These are phyloP conservation scores for Blastobotrys terrestris DNA, from an alignment of 805 yeast genomes.

Conservation along the genomic window DNA sequence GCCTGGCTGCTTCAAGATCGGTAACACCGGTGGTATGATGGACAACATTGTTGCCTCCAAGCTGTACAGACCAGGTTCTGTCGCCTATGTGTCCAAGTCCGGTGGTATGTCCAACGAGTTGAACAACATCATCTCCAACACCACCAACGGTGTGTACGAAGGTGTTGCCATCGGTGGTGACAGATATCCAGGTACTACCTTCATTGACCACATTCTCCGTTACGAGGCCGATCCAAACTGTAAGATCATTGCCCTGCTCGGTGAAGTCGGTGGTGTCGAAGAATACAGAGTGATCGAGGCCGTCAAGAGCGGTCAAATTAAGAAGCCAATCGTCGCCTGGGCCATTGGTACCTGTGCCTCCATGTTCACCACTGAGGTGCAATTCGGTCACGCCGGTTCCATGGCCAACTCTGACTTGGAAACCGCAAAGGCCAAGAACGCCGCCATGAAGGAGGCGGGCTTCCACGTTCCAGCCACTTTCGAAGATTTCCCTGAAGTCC, in stretches of 20 bases:
- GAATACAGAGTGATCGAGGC: constrained; percentile 68
- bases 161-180: constrained; percentile 72
- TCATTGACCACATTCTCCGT: constrained; percentile 61
- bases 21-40: constrained; percentile 47
- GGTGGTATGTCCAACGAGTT: constrained; percentile 46
- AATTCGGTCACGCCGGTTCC: constrained; percentile 64
- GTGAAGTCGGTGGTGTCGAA: constrained; percentile 70
- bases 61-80: constrained; percentile 44
- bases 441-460: constrained; percentile 86
- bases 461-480: constrained; percentile 81
- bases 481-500: constrained; percentile 39
- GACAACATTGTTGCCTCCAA: constrained; percentile 44
- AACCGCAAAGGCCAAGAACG: constrained; percentile 60
- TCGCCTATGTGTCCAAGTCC: constrained; percentile 42
- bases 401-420: constrained; percentile 65
- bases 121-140: constrained; percentile 40
- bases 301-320: constrained; percentile 55
- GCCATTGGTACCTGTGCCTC: constrained; percentile 67
- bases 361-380: constrained; percentile 61
- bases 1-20: constrained; percentile 45
- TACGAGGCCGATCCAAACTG: constrained; percentile 59
- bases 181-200: constrained; percentile 68
- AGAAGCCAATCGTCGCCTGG: constrained; percentile 66
- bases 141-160: constrained; percentile 43
- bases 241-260: constrained; percentile 59